Evolutionary conservation across 164 flowering plant species (phyloP).

Genomic region (Nymphaea thermarum): DNA sequence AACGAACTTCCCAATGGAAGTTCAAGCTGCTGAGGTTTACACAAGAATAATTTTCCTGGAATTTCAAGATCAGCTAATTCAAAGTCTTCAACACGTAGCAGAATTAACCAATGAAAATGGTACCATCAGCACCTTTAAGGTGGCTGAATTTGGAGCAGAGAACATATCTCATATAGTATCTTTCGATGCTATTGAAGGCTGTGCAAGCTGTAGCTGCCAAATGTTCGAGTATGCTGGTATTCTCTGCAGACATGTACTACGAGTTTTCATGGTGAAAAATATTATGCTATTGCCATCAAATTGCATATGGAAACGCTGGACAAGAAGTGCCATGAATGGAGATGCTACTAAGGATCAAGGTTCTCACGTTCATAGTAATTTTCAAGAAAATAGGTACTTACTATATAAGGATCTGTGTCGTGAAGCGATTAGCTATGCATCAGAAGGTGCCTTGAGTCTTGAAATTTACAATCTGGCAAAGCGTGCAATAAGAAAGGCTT

Average conservation of each 20-base stretch:
- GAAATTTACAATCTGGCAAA: constrained; percentile 56
- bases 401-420: constrained; percentile 51
- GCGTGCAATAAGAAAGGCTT: constrained; percentile 48
- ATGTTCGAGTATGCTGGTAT: constrained; percentile 88
- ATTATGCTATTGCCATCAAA: constrained; percentile 59
- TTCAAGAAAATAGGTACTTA: constrained; percentile 30
- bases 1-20: constrained; percentile 90
- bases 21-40: constrained; percentile 65
- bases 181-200: constrained; percentile 49
- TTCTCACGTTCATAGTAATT: constrained; percentile 25
- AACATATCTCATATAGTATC: constrained; percentile 45
- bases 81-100: constrained; percentile 72
- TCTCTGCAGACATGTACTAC: constrained; percentile 72
- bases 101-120: constrained; percentile 59
- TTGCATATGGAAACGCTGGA: constrained; percentile 65
- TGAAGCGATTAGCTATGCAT: constrained; percentile 62
- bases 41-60: constrained; percentile 59
- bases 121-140: constrained; percentile 46
- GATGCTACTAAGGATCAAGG: constrained; percentile 32
- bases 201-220: constrained; percentile 66
- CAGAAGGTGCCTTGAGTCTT: constrained; percentile 56
- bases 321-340: constrained; percentile 54
- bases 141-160: constrained; percentile 78
- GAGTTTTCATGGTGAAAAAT: constrained; percentile 78
- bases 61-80: constrained; percentile 79